Conservation (phyloP, 1,139 yeast species). For the Yamadazyma trypodendri region DNA sequence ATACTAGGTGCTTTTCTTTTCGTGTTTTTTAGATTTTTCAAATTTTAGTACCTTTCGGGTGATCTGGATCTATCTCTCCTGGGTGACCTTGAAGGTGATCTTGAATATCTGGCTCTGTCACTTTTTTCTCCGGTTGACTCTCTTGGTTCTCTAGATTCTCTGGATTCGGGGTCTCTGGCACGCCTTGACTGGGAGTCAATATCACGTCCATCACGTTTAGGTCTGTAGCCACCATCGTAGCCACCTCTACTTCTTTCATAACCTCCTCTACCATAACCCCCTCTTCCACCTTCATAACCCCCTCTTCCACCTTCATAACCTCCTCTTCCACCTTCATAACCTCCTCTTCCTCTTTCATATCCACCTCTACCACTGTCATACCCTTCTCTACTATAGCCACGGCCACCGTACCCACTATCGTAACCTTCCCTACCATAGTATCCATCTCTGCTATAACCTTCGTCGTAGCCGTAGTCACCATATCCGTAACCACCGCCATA, state of each 20-base stretch:
- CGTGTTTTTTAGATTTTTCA: neutral
- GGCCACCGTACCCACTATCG: conserved; percentile 10
- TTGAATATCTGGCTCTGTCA: conserved; percentile 24
- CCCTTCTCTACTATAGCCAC: conserved; percentile 23
- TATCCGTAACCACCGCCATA: conserved; percentile 13
- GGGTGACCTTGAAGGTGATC: conserved; percentile 45
- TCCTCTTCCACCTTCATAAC: conserved; percentile 20
- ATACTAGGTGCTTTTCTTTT: neutral
- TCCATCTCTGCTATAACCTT: conserved; percentile 22
- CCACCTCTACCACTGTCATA: conserved; percentile 22
- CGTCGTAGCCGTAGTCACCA: conserved; percentile 14
- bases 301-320: conserved; percentile 21
- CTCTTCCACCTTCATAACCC: neutral
- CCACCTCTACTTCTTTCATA: conserved; percentile 17
- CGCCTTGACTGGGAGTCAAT: conserved; percentile 7
- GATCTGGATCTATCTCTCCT: conserved; percentile 41
- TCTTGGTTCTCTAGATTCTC: conserved; percentile 12
- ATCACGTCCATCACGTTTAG: conserved; percentile 16
- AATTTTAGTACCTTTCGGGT: conserved; percentile 27
- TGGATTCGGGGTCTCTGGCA: conserved; percentile 11
- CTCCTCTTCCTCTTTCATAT: conserved; percentile 14
- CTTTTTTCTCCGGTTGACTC: conserved; percentile 8
- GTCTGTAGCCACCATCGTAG: conserved; percentile 13
- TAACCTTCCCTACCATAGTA: conserved; percentile 17
- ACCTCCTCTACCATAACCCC: conserved; percentile 14